phyloP scores from a whole-genome alignment of 345 rosid genomes.

The Aquilaria sinensis region DNA sequence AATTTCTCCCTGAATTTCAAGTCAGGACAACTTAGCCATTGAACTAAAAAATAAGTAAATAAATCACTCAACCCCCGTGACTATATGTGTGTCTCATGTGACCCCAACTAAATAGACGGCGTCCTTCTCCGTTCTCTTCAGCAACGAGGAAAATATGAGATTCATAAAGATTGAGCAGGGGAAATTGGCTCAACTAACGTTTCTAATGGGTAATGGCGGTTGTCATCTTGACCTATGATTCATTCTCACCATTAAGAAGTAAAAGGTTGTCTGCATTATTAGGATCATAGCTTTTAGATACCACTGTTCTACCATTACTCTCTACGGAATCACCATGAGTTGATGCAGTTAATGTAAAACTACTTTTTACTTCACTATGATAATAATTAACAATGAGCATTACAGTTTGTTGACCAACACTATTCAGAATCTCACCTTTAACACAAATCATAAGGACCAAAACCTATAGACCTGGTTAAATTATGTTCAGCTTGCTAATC shows the following conservation, averaged over 20 bases:
- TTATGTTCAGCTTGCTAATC: slow-evolving; percentile 70
- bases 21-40: too few relatives aligned
- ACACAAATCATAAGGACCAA: slow-evolving; percentile 9
- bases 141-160: too few relatives aligned
- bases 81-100: too few relatives aligned
- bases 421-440: slow-evolving; percentile 6
- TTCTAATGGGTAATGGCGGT: too few relatives aligned
- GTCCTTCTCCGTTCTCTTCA: too few relatives aligned
- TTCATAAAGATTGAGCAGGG: too few relatives aligned
- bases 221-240: too few relatives aligned
- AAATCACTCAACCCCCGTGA: too few relatives aligned
- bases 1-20: too few relatives aligned
- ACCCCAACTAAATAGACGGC: too few relatives aligned
- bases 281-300: slow-evolving; percentile 57
- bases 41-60: too few relatives aligned
- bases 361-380: slow-evolving; percentile 84
- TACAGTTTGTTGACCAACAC: slow-evolving; percentile 15
- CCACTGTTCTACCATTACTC: slow-evolving; percentile 80
- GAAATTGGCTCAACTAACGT: too few relatives aligned
- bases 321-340: slow-evolving; percentile 87
- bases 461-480: slow-evolving; percentile 50
- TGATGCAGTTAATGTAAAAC: slow-evolving; percentile 82
- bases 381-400: slow-evolving; percentile 16
- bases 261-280: slow-evolving; percentile 75
- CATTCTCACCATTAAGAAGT: slow-evolving; percentile 31